Conservation (phyloP, 2,329 filamentous ascomycete genomes). For the Aspergillus neoniger region DNA sequence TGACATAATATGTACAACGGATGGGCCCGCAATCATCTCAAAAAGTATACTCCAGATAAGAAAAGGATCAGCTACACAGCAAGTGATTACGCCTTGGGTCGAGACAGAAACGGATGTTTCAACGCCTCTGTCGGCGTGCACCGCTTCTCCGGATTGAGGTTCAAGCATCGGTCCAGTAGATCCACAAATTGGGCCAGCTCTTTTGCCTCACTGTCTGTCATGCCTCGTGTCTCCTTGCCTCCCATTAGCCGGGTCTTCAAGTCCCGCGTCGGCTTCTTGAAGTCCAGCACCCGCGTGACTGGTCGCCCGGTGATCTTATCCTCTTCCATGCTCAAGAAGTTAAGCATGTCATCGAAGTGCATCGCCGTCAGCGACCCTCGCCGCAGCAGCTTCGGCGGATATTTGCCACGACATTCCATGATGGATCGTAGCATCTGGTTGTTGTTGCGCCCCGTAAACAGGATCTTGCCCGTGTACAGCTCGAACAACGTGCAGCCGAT, state of each 20-base stretch:
- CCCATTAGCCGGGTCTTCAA: slow-evolving; percentile 74
- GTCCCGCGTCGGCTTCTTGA: slow-evolving; percentile 74
- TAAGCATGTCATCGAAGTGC: slow-evolving; percentile 82
- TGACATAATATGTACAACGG: slow-evolving; percentile 16
- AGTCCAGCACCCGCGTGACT: slow-evolving; percentile 48
- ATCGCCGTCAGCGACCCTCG: slow-evolving; percentile 72
- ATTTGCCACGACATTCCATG: slow-evolving; percentile 92
- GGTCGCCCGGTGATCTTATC: slow-evolving; percentile 86
- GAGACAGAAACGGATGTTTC: slow-evolving; percentile 80
- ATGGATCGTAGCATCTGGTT: slow-evolving; percentile 98
- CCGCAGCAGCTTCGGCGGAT: slow-evolving; percentile 85
- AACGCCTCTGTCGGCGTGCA: slow-evolving; percentile 84
- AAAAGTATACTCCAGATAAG: not conserved
- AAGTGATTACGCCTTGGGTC: slow-evolving; percentile 35
- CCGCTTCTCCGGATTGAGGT: slow-evolving; percentile 88
- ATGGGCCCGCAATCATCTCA: not conserved
- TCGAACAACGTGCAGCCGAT: slow-evolving; percentile 97
- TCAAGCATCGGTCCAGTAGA: slow-evolving; percentile 82
- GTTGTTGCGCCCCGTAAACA: slow-evolving; percentile 93
- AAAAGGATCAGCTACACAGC: no score
- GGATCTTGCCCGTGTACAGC: slow-evolving; percentile 93
- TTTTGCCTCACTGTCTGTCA: slow-evolving; percentile 72
- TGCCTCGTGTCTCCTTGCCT: slow-evolving; percentile 67
- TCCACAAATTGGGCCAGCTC: slow-evolving; percentile 84
- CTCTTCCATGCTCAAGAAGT: slow-evolving; percentile 81